phyloP scores from a whole-genome alignment of 805 yeast species.

The Nakazawaea populi region DNA sequence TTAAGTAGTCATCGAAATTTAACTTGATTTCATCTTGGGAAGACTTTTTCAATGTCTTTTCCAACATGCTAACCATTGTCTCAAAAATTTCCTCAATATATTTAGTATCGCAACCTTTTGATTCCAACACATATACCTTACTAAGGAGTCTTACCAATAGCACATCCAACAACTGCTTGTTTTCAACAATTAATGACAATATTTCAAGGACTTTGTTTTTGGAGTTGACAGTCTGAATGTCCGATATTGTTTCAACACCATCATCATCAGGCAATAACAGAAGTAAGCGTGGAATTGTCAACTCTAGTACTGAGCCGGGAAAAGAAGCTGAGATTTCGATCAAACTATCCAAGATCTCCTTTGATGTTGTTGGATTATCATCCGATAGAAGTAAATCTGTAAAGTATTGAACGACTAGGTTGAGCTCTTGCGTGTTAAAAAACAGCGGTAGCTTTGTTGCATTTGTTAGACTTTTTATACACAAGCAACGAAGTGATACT shows the following conservation, averaged over 20 bases:
- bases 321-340: slow-evolving; percentile 35
- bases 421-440: slow-evolving; percentile 48
- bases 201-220: slow-evolving; percentile 29
- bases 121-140: slow-evolving; percentile 22
- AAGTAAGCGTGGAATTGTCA: slow-evolving; percentile 46
- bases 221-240: slow-evolving; percentile 16
- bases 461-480: slow-evolving; percentile 59
- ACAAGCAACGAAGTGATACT: slow-evolving; percentile 59
- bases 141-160: slow-evolving; percentile 37
- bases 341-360: slow-evolving; percentile 51
- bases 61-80: slow-evolving; percentile 16
- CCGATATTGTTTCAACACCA: slow-evolving; percentile 21
- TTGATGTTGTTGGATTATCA: slow-evolving; percentile 43
- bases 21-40: slow-evolving; percentile 8
- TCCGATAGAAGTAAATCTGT: slow-evolving; percentile 55
- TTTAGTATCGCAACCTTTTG: slow-evolving; percentile 3
- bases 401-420: slow-evolving; percentile 58
- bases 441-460: slow-evolving; percentile 45
- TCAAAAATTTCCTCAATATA: slow-evolving; percentile 21
- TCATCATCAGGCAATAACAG: slow-evolving; percentile 42
- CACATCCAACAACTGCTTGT: slow-evolving; percentile 36
- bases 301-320: slow-evolving; percentile 38
- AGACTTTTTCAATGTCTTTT: slow-evolving; percentile 10
- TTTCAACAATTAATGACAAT: slow-evolving; percentile 32
- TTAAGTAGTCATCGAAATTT: slow-evolving; percentile 28